Base-by-base conservation (phyloP, 805 yeast genomes). In the Yarrowia porcina region DNA sequence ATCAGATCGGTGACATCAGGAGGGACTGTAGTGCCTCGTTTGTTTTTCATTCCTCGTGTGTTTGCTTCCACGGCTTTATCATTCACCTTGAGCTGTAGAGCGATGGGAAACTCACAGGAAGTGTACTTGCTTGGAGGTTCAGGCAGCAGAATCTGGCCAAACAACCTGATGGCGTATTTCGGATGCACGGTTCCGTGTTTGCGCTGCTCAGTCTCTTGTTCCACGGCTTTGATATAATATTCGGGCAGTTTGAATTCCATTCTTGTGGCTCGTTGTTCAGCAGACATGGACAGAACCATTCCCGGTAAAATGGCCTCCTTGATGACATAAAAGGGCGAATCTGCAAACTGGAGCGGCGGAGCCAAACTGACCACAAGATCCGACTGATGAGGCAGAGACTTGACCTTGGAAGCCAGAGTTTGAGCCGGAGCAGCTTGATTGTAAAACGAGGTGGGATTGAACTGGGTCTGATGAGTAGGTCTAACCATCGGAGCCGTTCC, bases 11-110 rank as follows among this genome's bases (percentile, higher is more conserved):
- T 88, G 42, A 93, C 67, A 71, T 92, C 88, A 0, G 90, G 91
- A 0, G 97, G 97, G 65, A 83, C 81, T 1, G 91, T 87, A 0
- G 97, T 86, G 0, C 96, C 97, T 0, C 82, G 81, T 64, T 80
- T 82, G 50, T 87, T 87, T 69, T 90, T 90, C 30, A 91, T 75
- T 0, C 97, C 97, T 63, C 85, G 82, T 1, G 85, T 82, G 64
- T 83, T 83, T 36, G 80, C 85, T 41, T 79, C 80, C 1, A 87
- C 70, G 15, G 71, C 73, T 2, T 66, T 65, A 5, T 78, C 79
- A 70, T 93, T 90, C 39, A 88, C 78, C 41, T 78, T 79, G 3
- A 92, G 76, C 69, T 88, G 96, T 49, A 86, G 75, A 5, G 89
- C 90, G 27, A 75, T 77, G 0, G 98, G 97, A 68, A 84, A 92